Conservation (phyloP, 148 eudicot species). For the Amaranthus cruentus region DNA sequence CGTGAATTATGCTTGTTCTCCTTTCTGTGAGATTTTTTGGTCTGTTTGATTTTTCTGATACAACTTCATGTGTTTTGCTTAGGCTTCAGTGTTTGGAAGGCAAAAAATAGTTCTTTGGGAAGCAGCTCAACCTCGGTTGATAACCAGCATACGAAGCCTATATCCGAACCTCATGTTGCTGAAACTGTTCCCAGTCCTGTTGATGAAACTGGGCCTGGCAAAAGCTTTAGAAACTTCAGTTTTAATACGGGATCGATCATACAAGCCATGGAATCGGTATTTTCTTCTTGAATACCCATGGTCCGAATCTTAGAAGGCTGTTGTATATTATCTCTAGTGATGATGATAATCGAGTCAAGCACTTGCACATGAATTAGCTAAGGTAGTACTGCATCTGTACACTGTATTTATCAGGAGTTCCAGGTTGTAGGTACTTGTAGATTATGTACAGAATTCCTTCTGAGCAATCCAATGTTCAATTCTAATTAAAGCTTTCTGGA, state of each 20-base stretch:
- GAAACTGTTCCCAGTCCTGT: conserved; percentile 27
- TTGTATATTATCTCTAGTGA: neutral
- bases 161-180: conserved; percentile 29
- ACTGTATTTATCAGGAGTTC: conserved; percentile 31
- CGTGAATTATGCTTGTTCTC: conserved; percentile 9
- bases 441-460: conserved; percentile 21
- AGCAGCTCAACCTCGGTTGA: conserved; percentile 51
- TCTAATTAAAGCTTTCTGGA: too few species aligned
- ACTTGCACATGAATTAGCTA: conserved; percentile 14
- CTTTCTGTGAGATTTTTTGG: neutral
- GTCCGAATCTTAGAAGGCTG: conserved; percentile 9
- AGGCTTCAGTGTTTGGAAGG: conserved; percentile 83
- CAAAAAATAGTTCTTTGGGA: conserved; percentile 61
- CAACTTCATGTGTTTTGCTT: neutral
- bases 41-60: conserved; percentile 7
- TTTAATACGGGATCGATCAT: conserved; percentile 51
- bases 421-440: conserved; percentile 21
- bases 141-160: conserved; percentile 43
- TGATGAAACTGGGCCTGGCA: conserved; percentile 47
- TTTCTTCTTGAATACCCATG: conserved; percentile 26
- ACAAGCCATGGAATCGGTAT: conserved; percentile 55
- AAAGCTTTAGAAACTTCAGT: conserved; percentile 65
- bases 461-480: neutral
- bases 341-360: conserved; percentile 11
- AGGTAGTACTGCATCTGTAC: conserved; percentile 21